A percentile compares a stretch with the other conserved stretches of the same genome.
Evolutionary conservation across 2,329 filamentous ascomycete genomes (phyloP).

Genomic region (Coniochaeta prunicola): DNA sequence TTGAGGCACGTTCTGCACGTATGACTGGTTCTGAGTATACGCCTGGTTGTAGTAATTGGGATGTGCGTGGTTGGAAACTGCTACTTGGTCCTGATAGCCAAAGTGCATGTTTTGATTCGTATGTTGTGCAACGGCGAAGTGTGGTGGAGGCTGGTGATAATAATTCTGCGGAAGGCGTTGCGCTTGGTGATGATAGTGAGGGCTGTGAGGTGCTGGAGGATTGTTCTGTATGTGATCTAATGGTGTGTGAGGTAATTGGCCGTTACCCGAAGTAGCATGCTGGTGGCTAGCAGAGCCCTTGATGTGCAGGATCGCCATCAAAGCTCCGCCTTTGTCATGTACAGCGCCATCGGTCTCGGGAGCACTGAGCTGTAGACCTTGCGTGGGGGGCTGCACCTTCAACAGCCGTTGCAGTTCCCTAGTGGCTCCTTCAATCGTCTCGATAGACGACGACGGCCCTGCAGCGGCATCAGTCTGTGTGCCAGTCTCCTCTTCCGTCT

Average conservation of each 20-base stretch:
- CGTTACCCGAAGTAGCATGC: conserved; percentile 4
- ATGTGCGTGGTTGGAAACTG: conserved; percentile 6
- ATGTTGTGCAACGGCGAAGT: conserved; percentile 34
- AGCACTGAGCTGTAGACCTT: conserved; percentile 33
- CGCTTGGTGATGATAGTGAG: conserved; percentile 47
- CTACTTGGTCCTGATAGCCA: conserved; percentile 13
- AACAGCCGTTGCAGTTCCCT: conserved; percentile 47
- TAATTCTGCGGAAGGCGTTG: conserved; percentile 37
- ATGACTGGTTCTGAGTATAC: conserved; percentile 1
- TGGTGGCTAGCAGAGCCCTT: conserved; percentile 18
- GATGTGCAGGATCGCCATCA: conserved; percentile 46
- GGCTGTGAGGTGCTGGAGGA: conserved; percentile 46
- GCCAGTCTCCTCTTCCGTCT: conserved; percentile 56
- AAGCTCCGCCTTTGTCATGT: conserved; percentile 40
- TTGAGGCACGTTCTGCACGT: conserved; percentile 12
- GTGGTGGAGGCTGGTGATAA: conserved; percentile 36
- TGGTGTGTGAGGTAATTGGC: conserved; percentile 40
- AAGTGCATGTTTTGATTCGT: conserved; percentile 13
- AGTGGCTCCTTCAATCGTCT: conserved; percentile 43
- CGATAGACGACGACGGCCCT: conserved; percentile 24
- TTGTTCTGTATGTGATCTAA: conserved; percentile 44
- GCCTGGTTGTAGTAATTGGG: not conserved
- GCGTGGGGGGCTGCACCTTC: conserved; percentile 45
- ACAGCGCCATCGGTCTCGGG: conserved; percentile 8
- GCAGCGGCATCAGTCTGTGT: conserved; percentile 28